phyloP scores from a whole-genome alignment of 176 grass and related monocot genomes.

The Cenchrus purpureus region DNA sequence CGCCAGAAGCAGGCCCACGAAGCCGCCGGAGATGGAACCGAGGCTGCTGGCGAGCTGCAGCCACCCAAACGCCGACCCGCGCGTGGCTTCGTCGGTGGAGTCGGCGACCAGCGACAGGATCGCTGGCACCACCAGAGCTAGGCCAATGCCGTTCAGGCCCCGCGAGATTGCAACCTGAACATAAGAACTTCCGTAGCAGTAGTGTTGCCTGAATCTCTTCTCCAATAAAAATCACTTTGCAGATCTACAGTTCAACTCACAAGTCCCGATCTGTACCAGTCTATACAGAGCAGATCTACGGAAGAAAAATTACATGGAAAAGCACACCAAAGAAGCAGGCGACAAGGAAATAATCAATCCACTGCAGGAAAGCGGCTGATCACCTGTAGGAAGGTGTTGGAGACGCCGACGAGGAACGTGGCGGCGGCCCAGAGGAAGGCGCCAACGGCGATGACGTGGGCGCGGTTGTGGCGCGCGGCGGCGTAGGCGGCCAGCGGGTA shows the following conservation, averaged over 20 bases:
- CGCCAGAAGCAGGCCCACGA: conserved; percentile 62
- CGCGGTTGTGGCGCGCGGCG: conserved; percentile 54
- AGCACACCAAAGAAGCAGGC: not conserved
- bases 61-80: conserved; percentile 83
- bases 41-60: conserved; percentile 69
- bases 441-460: conserved; percentile 60
- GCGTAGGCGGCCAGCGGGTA: conserved; percentile 69
- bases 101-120: conserved; percentile 85
- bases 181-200: not conserved
- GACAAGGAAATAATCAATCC: not conserved
- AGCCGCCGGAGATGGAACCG: conserved; percentile 73
- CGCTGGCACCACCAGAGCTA: conserved; percentile 72
- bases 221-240: not conserved
- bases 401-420: conserved; percentile 69
- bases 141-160: conserved; percentile 75
- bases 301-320: not conserved
- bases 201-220: not conserved
- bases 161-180: conserved; percentile 80
- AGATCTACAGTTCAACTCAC: not conserved
- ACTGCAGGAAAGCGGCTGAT: not conserved
- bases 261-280: not conserved
- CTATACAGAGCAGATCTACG: not conserved
- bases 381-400: conserved; percentile 63
- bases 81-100: conserved; percentile 65
- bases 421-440: conserved; percentile 76